Evolutionary conservation across 352 stramenopile species (phyloP).

Genomic region (Halophytophthora batemanensis): DNA sequence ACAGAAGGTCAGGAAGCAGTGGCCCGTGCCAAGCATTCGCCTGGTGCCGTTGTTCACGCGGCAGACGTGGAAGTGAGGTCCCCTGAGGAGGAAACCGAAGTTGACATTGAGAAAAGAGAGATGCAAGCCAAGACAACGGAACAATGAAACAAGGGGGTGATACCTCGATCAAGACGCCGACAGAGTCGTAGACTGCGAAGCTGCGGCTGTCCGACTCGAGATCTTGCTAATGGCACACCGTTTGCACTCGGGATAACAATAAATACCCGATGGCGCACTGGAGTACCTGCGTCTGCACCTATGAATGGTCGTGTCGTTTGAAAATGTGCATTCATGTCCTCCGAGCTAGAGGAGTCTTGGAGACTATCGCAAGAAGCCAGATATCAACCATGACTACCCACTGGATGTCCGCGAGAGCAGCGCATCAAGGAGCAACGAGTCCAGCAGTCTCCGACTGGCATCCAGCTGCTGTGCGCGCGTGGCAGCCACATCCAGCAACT

Average conservation of each 20-base stretch:
- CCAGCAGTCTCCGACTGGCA: conserved; percentile 20
- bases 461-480: conserved; percentile 39
- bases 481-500: conserved; percentile 44
- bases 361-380: too few species aligned
- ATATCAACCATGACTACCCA: conserved; percentile 5
- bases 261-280: too few species aligned
- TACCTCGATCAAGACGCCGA: too few species aligned
- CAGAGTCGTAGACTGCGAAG: too few species aligned
- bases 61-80: background rate
- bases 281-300: background rate
- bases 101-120: background rate
- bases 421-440: conserved; percentile 22
- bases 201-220: too few species aligned
- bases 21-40: background rate
- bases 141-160: too few species aligned
- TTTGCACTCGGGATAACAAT: too few species aligned
- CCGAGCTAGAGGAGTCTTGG: too few species aligned
- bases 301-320: too few species aligned
- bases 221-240: too few species aligned
- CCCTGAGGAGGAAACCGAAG: background rate
- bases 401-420: conserved; percentile 16
- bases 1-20: background rate
- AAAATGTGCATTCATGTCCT: too few species aligned
- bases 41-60: background rate
- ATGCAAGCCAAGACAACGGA: too few species aligned